Conservation (phyloP, 768 basidiomycete species). For the Leccinum longicurvipes region DNA sequence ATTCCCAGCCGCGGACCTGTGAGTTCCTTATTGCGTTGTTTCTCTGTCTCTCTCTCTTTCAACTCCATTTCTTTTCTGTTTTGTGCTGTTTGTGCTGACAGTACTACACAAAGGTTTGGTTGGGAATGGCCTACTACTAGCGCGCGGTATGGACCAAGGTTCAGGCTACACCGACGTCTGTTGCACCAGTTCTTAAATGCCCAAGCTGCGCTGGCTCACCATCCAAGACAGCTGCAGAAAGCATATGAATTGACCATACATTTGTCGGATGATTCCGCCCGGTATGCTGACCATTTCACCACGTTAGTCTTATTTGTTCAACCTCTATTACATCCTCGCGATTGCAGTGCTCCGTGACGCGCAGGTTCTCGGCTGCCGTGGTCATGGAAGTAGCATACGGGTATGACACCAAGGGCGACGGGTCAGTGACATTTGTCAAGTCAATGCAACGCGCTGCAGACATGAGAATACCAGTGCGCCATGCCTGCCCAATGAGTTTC, state of each 20-base stretch:
- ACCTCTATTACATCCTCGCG: neutral
- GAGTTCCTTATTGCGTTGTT: too few species aligned
- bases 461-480: neutral
- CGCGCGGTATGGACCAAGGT: neutral
- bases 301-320: neutral
- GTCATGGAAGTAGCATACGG: neutral
- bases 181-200: neutral
- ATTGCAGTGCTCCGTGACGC: too few species aligned
- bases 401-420: neutral
- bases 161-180: neutral
- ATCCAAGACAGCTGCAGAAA: neutral
- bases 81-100: neutral
- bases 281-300: neutral
- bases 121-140: neutral
- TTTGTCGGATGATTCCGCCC: neutral
- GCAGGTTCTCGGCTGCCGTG: neutral
- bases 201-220: neutral
- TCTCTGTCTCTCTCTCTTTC: too few species aligned
- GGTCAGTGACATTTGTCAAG: neutral
- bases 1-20: too few species aligned
- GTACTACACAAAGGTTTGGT: neutral
- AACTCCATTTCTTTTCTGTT: too few species aligned
- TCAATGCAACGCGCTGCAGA: slow-evolving; percentile 6
- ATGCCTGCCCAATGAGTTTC: too few species aligned
- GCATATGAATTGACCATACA: neutral